phyloP scores from a whole-genome alignment of 2,329 filamentous ascomycete genomes.

The Diaporthe ilicicola region DNA sequence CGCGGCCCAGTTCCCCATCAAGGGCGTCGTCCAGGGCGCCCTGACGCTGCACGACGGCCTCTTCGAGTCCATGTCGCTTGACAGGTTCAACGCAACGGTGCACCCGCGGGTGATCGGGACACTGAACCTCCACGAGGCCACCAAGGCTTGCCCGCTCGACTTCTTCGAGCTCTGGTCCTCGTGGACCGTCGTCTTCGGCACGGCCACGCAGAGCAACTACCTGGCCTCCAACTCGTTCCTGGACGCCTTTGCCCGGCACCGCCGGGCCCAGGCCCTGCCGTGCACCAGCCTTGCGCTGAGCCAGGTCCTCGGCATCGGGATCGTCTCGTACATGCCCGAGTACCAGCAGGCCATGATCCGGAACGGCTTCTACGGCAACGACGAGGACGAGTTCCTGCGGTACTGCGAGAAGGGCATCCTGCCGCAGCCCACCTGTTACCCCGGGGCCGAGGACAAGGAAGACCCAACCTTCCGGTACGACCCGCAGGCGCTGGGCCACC shows the following conservation, averaged over 20 bases:
- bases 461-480: background rate
- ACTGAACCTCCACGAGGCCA: constrained; percentile 48
- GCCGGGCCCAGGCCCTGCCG: background rate
- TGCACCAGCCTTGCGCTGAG: background rate
- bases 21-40: background rate
- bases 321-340: background rate
- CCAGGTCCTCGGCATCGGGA: background rate
- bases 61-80: constrained; percentile 37
- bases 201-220: constrained; percentile 48
- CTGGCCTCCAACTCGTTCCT: constrained; percentile 48
- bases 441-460: too few relatives aligned
- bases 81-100: constrained; percentile 34
- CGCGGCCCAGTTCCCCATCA: background rate
- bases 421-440: background rate
- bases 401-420: background rate
- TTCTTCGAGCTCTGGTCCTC: constrained; percentile 54
- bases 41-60: constrained; percentile 39
- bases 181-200: constrained; percentile 45
- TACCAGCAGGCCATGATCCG: background rate
- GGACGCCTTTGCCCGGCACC: constrained; percentile 32
- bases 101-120: constrained; percentile 50
- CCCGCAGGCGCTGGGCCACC: background rate
- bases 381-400: background rate
- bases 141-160: constrained; percentile 39
- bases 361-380: background rate